Evolutionary conservation across 139 green algal genomes (phyloP).

Genomic region (Chlorella sp.): DNA sequence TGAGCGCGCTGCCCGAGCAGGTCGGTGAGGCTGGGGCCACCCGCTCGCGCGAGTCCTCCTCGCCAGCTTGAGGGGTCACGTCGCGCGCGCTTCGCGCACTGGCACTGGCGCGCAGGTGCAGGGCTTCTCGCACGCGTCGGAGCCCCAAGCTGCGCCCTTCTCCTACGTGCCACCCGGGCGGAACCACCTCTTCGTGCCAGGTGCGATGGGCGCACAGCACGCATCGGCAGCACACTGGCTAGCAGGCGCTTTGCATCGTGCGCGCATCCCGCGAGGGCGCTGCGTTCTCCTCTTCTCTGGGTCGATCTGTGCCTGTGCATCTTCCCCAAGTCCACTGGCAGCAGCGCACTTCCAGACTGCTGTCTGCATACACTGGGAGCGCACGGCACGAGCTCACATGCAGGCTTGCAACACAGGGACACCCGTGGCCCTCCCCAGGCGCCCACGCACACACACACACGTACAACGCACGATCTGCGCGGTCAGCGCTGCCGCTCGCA

Average conservation of each 20-base stretch:
- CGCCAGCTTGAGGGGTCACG: background rate
- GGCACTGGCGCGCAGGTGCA: background rate
- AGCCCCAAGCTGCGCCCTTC: conserved; percentile 33
- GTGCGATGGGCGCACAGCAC: no score
- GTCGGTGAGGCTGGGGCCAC: background rate
- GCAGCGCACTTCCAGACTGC: no score
- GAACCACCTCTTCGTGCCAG: conserved; percentile 94
- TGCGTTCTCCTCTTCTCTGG: background rate
- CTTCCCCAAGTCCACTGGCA: no score
- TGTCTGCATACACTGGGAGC: no score
- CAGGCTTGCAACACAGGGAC: no score
- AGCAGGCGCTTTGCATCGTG: no score
- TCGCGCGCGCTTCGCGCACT: background rate
- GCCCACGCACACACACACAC: background rate
- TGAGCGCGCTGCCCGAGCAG: background rate
- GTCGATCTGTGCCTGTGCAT: no score
- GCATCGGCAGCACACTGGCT: no score
- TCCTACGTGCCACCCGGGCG: conserved; percentile 68
- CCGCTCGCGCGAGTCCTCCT: background rate
- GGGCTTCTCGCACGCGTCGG: background rate
- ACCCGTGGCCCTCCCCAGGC: no score
- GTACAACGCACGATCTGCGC: no score
- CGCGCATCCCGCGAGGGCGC: background rate
- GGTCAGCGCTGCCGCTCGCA: no score
- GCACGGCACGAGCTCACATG: no score